A percentile compares a stretch with the other conserved stretches of the same genome.
phyloP scores from a whole-genome alignment of 768 basidiomycete genomes.

The Lactarius pseudohatsudake region DNA sequence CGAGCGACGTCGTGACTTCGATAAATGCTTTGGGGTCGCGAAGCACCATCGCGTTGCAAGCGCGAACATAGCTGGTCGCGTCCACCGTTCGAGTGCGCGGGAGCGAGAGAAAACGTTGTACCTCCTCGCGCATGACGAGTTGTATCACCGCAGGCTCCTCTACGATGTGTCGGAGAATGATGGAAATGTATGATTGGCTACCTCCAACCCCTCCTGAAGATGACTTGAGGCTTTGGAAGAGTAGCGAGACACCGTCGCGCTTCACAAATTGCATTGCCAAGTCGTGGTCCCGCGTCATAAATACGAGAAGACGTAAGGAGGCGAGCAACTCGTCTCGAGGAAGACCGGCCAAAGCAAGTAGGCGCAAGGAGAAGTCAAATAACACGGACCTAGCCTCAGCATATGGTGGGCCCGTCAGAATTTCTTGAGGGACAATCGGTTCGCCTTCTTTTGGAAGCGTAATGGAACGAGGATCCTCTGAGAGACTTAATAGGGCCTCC shows the following conservation, averaged over 20 bases:
- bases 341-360: slow-evolving; percentile 63
- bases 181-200: slow-evolving; percentile 80
- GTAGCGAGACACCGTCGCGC: slow-evolving; percentile 55
- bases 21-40: slow-evolving; percentile 80
- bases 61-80: slow-evolving; percentile 67
- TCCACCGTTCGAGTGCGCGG: slow-evolving; percentile 71
- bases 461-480: slow-evolving; percentile 68
- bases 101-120: slow-evolving; percentile 77
- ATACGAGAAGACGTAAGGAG: slow-evolving; percentile 75
- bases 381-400: slow-evolving; percentile 60
- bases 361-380: slow-evolving; percentile 73
- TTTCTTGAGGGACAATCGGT: slow-evolving; percentile 49
- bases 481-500: slow-evolving; percentile 76
- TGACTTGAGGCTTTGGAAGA: slow-evolving; percentile 68
- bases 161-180: slow-evolving; percentile 88
- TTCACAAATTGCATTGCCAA: slow-evolving; percentile 68
- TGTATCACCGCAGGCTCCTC: slow-evolving; percentile 71
- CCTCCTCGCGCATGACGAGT: slow-evolving; percentile 75
- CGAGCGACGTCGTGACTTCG: slow-evolving; percentile 65
- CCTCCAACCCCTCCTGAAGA: slow-evolving; percentile 53
- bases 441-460: slow-evolving; percentile 71
- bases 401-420: slow-evolving; percentile 61
- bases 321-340: slow-evolving; percentile 83
- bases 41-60: slow-evolving; percentile 74
- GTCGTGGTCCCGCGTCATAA: slow-evolving; percentile 73